Evolutionary conservation across 2,329 filamentous ascomycete species (phyloP).

Genomic region (Pseudogymnoascus sp.): DNA sequence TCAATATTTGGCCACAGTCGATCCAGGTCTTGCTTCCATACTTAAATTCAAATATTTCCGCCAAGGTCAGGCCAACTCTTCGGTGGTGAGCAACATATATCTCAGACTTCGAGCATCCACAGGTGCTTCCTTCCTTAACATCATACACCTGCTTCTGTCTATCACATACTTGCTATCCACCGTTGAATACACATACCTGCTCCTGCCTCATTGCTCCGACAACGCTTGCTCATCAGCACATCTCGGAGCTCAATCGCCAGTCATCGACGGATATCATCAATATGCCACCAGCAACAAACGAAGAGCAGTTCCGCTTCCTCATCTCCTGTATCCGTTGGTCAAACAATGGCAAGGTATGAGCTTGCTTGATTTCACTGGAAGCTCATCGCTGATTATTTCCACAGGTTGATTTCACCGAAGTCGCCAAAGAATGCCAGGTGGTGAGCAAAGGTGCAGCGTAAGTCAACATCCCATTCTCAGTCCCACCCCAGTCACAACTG

Average conservation of each 20-base stretch:
- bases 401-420: slow-evolving; percentile 58
- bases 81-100: background rate
- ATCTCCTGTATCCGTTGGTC: slow-evolving; percentile 58
- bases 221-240: background rate
- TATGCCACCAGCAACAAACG: slow-evolving; percentile 45
- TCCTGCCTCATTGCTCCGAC: background rate
- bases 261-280: slow-evolving; percentile 19
- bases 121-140: background rate
- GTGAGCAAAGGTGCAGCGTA: slow-evolving; percentile 63
- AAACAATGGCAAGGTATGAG: slow-evolving; percentile 49
- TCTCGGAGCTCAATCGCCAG: background rate
- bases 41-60: background rate
- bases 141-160: background rate
- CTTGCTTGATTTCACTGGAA: background rate
- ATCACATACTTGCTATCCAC: no score
- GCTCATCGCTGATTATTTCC: background rate
- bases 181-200: background rate
- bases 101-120: background rate
- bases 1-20: background rate
- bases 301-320: slow-evolving; percentile 58
- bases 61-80: background rate
- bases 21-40: background rate
- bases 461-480: slow-evolving; percentile 30
- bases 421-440: slow-evolving; percentile 58
- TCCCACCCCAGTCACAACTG: background rate